A percentile compares a stretch with the other conserved stretches of the same genome.
Conservation (phyloP, 73 alveolate genomes). For the Blepharisma stoltei region DNA sequence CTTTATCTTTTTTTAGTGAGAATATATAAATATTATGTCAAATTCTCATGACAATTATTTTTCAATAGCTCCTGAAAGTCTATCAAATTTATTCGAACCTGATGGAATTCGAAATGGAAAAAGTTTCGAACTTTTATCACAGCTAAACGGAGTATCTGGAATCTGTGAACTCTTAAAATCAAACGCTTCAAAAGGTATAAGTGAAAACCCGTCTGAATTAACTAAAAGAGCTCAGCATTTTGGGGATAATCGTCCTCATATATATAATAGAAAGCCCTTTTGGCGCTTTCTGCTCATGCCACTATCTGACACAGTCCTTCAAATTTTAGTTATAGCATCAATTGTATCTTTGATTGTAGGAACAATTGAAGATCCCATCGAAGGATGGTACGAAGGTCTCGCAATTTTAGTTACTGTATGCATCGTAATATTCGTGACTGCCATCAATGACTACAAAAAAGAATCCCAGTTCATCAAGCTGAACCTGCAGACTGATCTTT, state of each 20-base stretch:
- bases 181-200: background rate
- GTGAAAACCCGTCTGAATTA: background rate
- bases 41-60: background rate
- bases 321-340: slow-evolving; percentile 89
- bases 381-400: slow-evolving; percentile 69
- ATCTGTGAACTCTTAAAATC: slow-evolving; percentile 10
- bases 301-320: slow-evolving; percentile 87
- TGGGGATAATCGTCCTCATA: background rate
- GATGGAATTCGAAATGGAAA: slow-evolving; percentile 22
- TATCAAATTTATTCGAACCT: slow-evolving; percentile 1
- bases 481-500: slow-evolving; percentile 65
- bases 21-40: no score
- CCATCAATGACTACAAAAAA: slow-evolving; percentile 61
- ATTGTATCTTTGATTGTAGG: slow-evolving; percentile 90
- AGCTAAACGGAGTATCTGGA: slow-evolving; percentile 13
- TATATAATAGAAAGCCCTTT: background rate
- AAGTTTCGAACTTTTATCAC: slow-evolving; percentile 1
- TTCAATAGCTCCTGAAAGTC: slow-evolving; percentile 29
- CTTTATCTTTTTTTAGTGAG: no score
- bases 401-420: slow-evolving; percentile 63
- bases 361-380: slow-evolving; percentile 69
- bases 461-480: slow-evolving; percentile 61
- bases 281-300: slow-evolving; percentile 44
- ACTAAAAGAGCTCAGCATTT: background rate
- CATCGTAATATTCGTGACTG: slow-evolving; percentile 5